Evolutionary conservation across 345 rosid species (phyloP), one percentile per base, ranked within the genome.

Genomic region (Lepidium aucheri): DNA sequence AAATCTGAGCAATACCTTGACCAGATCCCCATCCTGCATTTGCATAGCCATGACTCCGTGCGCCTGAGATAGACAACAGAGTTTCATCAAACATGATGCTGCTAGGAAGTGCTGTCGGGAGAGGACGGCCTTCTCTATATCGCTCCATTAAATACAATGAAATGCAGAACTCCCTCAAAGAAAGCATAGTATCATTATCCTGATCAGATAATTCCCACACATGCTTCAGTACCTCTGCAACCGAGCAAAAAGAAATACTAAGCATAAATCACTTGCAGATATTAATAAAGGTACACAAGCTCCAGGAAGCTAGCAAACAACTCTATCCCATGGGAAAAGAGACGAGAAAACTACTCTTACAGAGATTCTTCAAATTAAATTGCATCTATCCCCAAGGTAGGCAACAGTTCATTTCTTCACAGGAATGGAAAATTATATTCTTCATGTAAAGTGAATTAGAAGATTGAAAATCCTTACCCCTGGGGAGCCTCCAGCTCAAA

Each of bases 191-290:
- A 74, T 94, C 99, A 77, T 68, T 81, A 69, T 94, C 99, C 79
- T 94, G 99, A 83, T 94, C 99, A 39, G 99, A 90, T 76, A 94
- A 82, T 77, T 94, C 96, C 97, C 99, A 94, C 9, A 94, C 95
- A 79, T 83, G 96, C 86, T 94, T 94, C 76, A 94, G 76, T 65
- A 94, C 82, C 85, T 94, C 99, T 94, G 86, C 11, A 53, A 67
- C 68, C 75, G 40, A 60, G 47, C 50, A 76, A 30, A 67, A 63
- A 13, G 20, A 71, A 42, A 63, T 59, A 59, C 32, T 55, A 38
- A 17, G 71, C 65, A 18, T 39, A 17, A 17, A 41, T 36, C 39
- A 56, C 22, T 41, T 49, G 44, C 54, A 53, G 30, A 74, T 60
- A 30, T 45, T 46, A 15, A 30, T 38, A 4, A 49, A 62, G 65